Conservation (phyloP, 2,329 filamentous ascomycete species). For the Colletotrichum orchidophilum region DNA sequence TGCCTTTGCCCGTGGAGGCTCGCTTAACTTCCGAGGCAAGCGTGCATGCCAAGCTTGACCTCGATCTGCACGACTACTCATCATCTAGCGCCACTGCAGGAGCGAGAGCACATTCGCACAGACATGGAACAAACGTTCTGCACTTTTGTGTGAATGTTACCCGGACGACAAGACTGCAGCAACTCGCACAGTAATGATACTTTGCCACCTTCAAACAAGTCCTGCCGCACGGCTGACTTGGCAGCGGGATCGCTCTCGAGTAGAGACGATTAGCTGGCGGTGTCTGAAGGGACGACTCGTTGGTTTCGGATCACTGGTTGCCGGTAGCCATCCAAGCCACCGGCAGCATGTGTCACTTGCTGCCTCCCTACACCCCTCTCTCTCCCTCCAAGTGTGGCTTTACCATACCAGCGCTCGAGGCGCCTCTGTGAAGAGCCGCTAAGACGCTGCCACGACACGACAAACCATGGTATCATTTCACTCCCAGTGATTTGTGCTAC, state of each 20-base stretch:
- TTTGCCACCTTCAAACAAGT: neutral
- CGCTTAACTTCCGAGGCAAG: neutral
- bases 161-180: neutral
- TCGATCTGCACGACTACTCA: neutral
- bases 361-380: neutral
- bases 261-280: constrained; percentile 1
- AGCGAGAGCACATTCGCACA: neutral
- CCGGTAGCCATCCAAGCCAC: constrained; percentile 22
- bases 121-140: constrained; percentile 1
- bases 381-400: constrained; percentile 7
- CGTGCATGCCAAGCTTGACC: neutral
- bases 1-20: neutral
- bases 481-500: neutral
- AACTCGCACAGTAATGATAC: neutral
- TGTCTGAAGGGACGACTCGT: constrained; percentile 8
- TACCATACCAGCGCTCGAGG: constrained; percentile 28
- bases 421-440: constrained; percentile 8
- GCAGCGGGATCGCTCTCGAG: constrained; percentile 7
- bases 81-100: neutral
- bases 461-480: neutral
- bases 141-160: neutral
- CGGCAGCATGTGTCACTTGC: neutral
- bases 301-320: constrained; percentile 22
- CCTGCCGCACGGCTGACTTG: neutral
- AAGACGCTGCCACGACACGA: constrained; percentile 19